phyloP scores from a whole-genome alignment of 352 stramenopile species.

The Phytophthora pinifolia region DNA sequence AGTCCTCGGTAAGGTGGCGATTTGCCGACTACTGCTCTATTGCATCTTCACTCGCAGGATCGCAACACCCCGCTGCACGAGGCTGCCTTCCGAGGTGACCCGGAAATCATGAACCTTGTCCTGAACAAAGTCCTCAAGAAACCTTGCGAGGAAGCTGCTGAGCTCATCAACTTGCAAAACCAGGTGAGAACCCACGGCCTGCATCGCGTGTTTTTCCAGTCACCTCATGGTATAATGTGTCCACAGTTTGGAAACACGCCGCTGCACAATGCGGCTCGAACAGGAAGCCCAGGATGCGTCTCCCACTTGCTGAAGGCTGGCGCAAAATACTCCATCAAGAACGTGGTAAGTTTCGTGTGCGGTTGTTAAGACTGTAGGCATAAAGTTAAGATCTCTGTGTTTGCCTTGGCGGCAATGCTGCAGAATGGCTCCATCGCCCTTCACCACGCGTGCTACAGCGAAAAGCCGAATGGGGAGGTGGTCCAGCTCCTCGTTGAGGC shows the following conservation, averaged over 20 bases:
- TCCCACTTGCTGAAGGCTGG: slow-evolving; percentile 49
- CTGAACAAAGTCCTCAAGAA: slow-evolving; percentile 55
- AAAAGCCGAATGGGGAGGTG: slow-evolving; percentile 50
- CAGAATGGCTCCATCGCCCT: slow-evolving; percentile 74
- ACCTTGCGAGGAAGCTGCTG: slow-evolving; percentile 30
- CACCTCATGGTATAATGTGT: too few relatives aligned
- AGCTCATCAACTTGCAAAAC: slow-evolving; percentile 62
- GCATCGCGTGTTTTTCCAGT: too few relatives aligned
- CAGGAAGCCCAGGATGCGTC: slow-evolving; percentile 51
- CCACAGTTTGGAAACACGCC: slow-evolving; percentile 77
- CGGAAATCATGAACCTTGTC: slow-evolving; percentile 50
- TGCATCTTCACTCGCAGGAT: slow-evolving; percentile 38
- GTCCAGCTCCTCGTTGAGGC: slow-evolving; percentile 56
- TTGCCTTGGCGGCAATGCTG: background rate
- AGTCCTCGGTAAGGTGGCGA: background rate
- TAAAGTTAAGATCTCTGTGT: background rate
- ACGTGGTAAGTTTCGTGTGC: slow-evolving; percentile 43
- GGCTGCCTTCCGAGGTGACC: slow-evolving; percentile 53
- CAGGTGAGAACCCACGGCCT: slow-evolving; percentile 31
- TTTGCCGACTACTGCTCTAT: background rate
- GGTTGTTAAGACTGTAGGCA: background rate
- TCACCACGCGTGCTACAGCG: slow-evolving; percentile 82
- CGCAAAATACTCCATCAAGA: slow-evolving; percentile 44
- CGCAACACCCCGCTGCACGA: slow-evolving; percentile 79
- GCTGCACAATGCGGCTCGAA: slow-evolving; percentile 69